Base-by-base conservation (phyloP, 306 rosid genomes). In the Senna tora region DNA sequence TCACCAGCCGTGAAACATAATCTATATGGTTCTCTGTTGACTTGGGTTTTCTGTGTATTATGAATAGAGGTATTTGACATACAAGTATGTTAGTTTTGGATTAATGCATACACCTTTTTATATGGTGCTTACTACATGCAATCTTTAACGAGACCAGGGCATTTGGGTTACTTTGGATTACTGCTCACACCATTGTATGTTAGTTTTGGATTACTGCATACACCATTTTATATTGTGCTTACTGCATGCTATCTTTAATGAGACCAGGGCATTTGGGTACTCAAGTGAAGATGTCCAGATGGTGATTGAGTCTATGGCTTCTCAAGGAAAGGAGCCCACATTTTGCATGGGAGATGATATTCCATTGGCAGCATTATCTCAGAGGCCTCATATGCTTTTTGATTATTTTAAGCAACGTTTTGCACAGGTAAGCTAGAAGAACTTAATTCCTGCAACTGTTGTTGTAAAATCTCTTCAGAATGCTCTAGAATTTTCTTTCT, bases 261-360 rank as follows among this genome's bases (percentile, higher is more conserved):
- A 76, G 74, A 83, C 64, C 88, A 94, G 99, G 91, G 99, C 99
- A 75, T 91, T 89, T 89, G 99, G 99, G 56, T 94, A 94, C 87
- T 91, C 97, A 22, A 94, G 97, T 65, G 99, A 94, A 81, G 99
- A 94, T 84, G 99, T 94, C 76, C 99, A 91, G 81, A 87, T 94
- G 97, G 89, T 94, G 84, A 94, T 94, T 22, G 97, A 94, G 85
- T 67, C 80, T 45, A 94, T 94, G 98, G 97, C 98, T 80, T 65
- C 96, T 63, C 98, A 94, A 86, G 98, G 98, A 84, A 94, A 94
- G 90, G 98, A 94, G 79, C 98, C 97, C 50, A 93, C 96, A 43
- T 93, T 93, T 83, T 92, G 98, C 80, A 92, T 92, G 98, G 98
- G 98, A 21, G 98, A 92, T 80, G 98, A 92, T 82, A 92, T 88